Conservation (phyloP, 2,329 filamentous ascomycete species). For the Emericellopsis cladophorae region DNA sequence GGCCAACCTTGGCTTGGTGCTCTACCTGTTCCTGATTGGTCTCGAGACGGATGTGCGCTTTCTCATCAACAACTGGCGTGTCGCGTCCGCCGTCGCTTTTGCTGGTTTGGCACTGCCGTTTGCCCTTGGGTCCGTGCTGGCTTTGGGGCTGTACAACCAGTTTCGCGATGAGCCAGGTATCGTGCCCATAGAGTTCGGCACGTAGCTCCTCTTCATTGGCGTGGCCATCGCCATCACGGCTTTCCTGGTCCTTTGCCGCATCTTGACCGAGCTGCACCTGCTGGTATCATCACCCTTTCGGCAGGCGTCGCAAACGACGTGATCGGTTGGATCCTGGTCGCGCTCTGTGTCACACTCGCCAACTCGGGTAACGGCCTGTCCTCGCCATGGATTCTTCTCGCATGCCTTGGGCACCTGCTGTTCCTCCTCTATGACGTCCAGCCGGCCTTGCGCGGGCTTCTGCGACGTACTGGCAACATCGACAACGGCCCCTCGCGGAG, state of each 20-base stretch:
- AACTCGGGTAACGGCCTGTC: conserved; percentile 75
- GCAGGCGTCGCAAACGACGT: conserved; percentile 88
- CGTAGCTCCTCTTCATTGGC: conserved; percentile 66
- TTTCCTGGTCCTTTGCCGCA: conserved; percentile 86
- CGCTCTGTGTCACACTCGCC: conserved; percentile 84
- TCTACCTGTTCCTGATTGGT: conserved; percentile 81
- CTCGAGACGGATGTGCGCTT: conserved; percentile 76
- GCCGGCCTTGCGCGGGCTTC: conserved; percentile 61
- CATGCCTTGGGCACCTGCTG: conserved; percentile 60
- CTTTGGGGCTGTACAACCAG: conserved; percentile 67
- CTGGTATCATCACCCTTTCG: conserved; percentile 79
- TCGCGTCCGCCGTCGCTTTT: conserved; percentile 65
- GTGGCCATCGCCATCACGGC: conserved; percentile 89
- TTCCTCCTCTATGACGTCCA: conserved; percentile 63
- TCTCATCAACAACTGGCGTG: conserved; percentile 66
- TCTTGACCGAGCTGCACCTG: conserved; percentile 86
- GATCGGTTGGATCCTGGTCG: conserved; percentile 71
- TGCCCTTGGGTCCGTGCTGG: conserved; percentile 66
- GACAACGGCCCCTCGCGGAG: conserved; percentile 81
- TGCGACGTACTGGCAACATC: conserved; percentile 63
- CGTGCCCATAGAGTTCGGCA: conserved; percentile 32
- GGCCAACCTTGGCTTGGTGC: conserved; percentile 70
- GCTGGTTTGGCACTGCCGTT: conserved; percentile 77
- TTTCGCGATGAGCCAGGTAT: conserved; percentile 39
- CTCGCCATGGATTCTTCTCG: conserved; percentile 74